Percentiles rank a stretch among this genome's conserved stretches.
phyloP scores from a whole-genome alignment of 176 grass and related monocot species.

The Urochloa ruziziensis region DNA sequence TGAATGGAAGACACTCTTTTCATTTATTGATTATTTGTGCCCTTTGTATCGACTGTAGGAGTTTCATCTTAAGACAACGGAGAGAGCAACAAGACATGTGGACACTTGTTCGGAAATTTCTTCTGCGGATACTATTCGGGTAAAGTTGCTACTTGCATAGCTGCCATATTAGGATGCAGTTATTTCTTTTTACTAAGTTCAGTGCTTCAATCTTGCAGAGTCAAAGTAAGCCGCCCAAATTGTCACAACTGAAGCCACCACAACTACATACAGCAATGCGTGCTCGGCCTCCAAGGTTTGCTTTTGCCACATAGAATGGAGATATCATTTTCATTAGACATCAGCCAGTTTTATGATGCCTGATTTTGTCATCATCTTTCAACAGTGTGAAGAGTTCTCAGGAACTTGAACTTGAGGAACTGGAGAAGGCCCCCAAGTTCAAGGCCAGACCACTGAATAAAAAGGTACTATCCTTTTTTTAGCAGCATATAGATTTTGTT shows the following conservation, averaged over 20 bases:
- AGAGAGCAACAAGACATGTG: constrained; percentile 60
- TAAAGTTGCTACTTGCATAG: constrained; percentile 23
- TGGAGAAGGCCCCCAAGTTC: constrained; percentile 87
- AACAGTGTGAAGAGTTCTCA: constrained; percentile 82
- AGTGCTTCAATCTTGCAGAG: constrained; percentile 50
- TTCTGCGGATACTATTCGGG: constrained; percentile 46
- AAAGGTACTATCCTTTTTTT: constrained; percentile 50
- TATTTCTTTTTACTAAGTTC: constrained; percentile 12
- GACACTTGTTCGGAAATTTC: constrained; percentile 70
- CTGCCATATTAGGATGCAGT: background rate
- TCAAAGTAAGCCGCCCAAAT: constrained; percentile 54
- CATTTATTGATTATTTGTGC: background rate
- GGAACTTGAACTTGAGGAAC: constrained; percentile 85
- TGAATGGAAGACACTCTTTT: background rate
- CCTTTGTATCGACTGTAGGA: constrained; percentile 51
- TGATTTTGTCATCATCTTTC: constrained; percentile 31
- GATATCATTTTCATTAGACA: background rate
- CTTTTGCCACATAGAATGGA: constrained; percentile 13
- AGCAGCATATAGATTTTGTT: background rate
- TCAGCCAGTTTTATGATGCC: background rate
- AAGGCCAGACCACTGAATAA: constrained; percentile 86
- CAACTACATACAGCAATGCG: constrained; percentile 78
- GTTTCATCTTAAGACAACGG: constrained; percentile 84
- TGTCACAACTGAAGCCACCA: constrained; percentile 59
- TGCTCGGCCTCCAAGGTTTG: constrained; percentile 74